Evolutionary conservation across 2,329 filamentous ascomycete species (phyloP).

Genomic region (Ciborinia camelliae): DNA sequence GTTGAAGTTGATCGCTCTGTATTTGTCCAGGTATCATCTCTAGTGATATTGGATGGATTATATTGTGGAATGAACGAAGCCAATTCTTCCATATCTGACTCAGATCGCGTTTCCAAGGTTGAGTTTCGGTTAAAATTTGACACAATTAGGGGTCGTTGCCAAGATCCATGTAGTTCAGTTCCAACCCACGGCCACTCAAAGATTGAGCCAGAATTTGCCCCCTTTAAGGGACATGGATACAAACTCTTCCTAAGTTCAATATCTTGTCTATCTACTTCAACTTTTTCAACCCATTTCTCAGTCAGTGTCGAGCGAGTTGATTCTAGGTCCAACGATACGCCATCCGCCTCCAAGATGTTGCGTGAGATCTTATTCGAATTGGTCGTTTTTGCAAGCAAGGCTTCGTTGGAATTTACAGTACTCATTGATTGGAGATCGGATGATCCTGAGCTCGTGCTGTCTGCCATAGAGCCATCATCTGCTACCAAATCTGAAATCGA

Average conservation of each 20-base stretch:
- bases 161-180: not conserved
- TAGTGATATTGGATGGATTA: not conserved
- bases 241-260: not conserved
- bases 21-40: not conserved
- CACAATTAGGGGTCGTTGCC: too few relatives aligned
- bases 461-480: too few relatives aligned
- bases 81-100: not conserved
- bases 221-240: not conserved
- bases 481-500: too few relatives aligned
- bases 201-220: not conserved
- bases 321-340: not conserved
- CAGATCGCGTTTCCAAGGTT: not conserved
- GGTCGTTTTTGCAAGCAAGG: not conserved
- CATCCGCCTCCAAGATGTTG: not conserved
- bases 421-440: not conserved
- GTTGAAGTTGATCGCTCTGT: not conserved
- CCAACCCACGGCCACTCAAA: constrained; percentile 8
- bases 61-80: not conserved
- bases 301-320: not conserved
- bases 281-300: not conserved
- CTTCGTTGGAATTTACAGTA: not conserved
- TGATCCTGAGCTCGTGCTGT: not conserved
- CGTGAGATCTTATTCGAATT: not conserved
- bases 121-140: not conserved
- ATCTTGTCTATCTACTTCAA: not conserved